A percentile compares a stretch with the other conserved stretches of the same genome.
Evolutionary conservation across 2,329 filamentous ascomycete genomes (phyloP).

Genomic region (Cryphonectria japonica): DNA sequence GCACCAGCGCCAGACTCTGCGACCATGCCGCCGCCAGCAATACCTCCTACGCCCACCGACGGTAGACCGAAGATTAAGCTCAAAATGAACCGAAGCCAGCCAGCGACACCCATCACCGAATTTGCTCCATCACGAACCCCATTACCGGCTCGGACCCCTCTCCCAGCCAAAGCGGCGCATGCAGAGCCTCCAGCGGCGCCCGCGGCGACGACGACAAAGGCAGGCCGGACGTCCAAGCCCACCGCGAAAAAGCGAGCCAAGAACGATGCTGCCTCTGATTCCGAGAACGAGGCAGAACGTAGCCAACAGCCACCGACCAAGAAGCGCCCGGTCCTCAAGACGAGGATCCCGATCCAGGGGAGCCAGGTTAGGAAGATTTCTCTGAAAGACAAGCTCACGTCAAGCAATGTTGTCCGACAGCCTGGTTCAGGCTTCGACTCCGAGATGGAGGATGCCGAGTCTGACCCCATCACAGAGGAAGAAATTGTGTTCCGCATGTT

Average conservation of each 20-base stretch:
- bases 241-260: slow-evolving; percentile 66
- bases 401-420: slow-evolving; percentile 52
- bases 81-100: slow-evolving; percentile 33
- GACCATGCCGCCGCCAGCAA: slow-evolving; percentile 26
- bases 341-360: slow-evolving; percentile 40
- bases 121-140: slow-evolving; percentile 25
- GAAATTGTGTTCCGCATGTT: slow-evolving; percentile 88
- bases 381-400: slow-evolving; percentile 43
- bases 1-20: slow-evolving; percentile 15
- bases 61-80: slow-evolving; percentile 35
- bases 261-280: slow-evolving; percentile 57
- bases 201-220: slow-evolving; percentile 51
- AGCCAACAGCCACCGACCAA: slow-evolving; percentile 35
- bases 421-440: slow-evolving; percentile 94
- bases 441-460: slow-evolving; percentile 87
- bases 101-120: slow-evolving; percentile 36
- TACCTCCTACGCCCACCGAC: slow-evolving; percentile 29
- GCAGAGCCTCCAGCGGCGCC: slow-evolving; percentile 32
- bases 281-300: slow-evolving; percentile 35
- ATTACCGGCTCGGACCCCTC: slow-evolving; percentile 33
- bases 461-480: slow-evolving; percentile 86
- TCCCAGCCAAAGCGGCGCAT: slow-evolving; percentile 39
- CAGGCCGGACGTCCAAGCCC: slow-evolving; percentile 62
- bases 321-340: slow-evolving; percentile 33
- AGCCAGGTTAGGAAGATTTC: slow-evolving; percentile 46